These are phyloP conservation scores for Trichoderma atroviride DNA, from an alignment of 2,329 filamentous ascomycete genomes.

Conservation along the genomic window DNA sequence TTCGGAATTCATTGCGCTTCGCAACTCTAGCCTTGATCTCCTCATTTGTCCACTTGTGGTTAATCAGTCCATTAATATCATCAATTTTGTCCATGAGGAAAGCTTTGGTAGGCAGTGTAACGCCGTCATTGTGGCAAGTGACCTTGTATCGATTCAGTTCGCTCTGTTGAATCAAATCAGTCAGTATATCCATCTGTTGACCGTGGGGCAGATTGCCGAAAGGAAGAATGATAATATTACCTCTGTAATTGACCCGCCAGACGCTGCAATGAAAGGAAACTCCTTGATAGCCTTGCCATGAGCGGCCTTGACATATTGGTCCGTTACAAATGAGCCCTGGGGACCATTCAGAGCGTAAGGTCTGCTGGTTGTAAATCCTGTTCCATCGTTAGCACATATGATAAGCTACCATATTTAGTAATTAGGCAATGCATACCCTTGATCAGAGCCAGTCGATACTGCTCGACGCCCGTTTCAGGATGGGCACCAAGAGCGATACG, in stretches of 20 bases:
- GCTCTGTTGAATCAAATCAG: constrained; percentile 47
- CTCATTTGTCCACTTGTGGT: constrained; percentile 78
- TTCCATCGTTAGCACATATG: constrained; percentile 27
- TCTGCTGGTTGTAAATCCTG: constrained; percentile 75
- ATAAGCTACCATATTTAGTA: background rate
- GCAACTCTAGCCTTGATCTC: constrained; percentile 81
- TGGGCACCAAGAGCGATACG: constrained; percentile 83
- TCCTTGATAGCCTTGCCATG: constrained; percentile 83
- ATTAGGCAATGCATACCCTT: constrained; percentile 61
- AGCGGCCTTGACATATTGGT: constrained; percentile 79
- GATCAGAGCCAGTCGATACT: constrained; percentile 87
- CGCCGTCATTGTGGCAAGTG: constrained; percentile 70
- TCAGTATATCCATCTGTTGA: constrained; percentile 31
- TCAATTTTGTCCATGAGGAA: constrained; percentile 71
- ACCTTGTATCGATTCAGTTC: constrained; percentile 84
- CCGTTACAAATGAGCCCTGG: constrained; percentile 77
- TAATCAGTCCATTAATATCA: constrained; percentile 78
- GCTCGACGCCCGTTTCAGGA: constrained; percentile 68
- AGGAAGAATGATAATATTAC: constrained; percentile 47
- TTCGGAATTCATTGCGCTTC: constrained; percentile 68
- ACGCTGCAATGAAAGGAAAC: constrained; percentile 89
- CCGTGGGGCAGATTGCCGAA: background rate
- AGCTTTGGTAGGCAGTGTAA: constrained; percentile 73
- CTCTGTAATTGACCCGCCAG: constrained; percentile 82
- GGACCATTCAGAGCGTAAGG: constrained; percentile 83